These are phyloP conservation scores for Fusarium tupiense DNA, from an alignment of 2,329 filamentous ascomycete species.

Conservation along the genomic window DNA sequence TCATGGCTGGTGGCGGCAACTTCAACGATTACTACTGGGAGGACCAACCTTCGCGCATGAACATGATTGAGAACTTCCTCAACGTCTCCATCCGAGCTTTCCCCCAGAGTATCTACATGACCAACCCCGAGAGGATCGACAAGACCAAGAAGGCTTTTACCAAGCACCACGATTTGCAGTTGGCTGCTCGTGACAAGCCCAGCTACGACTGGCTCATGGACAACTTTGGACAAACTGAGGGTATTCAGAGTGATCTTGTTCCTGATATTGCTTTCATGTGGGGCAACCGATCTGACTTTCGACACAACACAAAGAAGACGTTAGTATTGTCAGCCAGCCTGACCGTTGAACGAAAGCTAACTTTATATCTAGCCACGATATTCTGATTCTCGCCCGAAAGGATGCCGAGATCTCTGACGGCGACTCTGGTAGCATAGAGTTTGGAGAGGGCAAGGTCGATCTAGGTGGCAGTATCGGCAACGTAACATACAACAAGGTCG, in stretches of 20 bases:
- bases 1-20: conserved; percentile 43
- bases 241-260: conserved; percentile 39
- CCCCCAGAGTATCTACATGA: conserved; percentile 42
- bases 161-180: conserved; percentile 38
- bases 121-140: conserved; percentile 35
- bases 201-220: conserved; percentile 43
- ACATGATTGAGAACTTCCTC: conserved; percentile 41
- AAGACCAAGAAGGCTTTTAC: conserved; percentile 31
- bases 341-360: conserved; percentile 9
- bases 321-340: conserved; percentile 15
- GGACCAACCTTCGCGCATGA: conserved; percentile 44
- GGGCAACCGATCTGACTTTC: conserved; percentile 41
- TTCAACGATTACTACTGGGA: conserved; percentile 45
- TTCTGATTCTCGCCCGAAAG: conserved; percentile 42
- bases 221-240: conserved; percentile 28
- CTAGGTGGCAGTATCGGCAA: conserved; percentile 37
- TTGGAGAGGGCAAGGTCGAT: conserved; percentile 37
- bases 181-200: conserved; percentile 41
- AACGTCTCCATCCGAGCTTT: conserved; percentile 40
- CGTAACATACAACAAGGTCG: conserved; percentile 42
- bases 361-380: conserved; percentile 30
- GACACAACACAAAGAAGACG: conserved; percentile 42
- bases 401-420: conserved; percentile 39
- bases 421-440: conserved; percentile 34
- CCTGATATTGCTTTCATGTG: conserved; percentile 44